Evolutionary conservation across 495 filamentous ascomycete genomes (phyloP), one percentile per base, ranked within the genome.

Genomic region (Neurospora sp.): DNA sequence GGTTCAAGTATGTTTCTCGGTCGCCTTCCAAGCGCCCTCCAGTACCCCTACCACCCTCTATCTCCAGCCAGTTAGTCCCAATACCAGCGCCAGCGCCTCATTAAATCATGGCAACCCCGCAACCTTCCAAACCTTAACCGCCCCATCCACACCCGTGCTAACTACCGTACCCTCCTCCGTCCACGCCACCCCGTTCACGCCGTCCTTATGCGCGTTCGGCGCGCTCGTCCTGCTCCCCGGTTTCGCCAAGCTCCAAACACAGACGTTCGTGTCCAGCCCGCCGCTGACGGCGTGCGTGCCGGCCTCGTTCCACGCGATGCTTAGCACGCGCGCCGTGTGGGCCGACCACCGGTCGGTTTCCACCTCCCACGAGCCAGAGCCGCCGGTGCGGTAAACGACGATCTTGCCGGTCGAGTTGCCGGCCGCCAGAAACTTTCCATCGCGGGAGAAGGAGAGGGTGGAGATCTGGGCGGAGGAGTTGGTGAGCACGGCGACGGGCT

Each of bases 181-280:
- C 96, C 96, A 99, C 10, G 84, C 88, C 6, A 98, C 94, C 5
- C 92, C 94, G 76, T 91, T 92, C 9, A 99, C 93, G 3, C 96
- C 96, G 73, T 98, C 96, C 83, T 97, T 97, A 81, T 99, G 96
- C 69, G 94, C 93, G 79, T 96, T 93, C 38, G 86, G 80, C 44
- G 89, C 89, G 81, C 93, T 94, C 71, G 95, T 84, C 78, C 94
- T 88, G 78, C 90, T 90, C 37, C 92, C 93, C 0, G 94, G 95
- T 74, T 92, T 91, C 66, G 88, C 85, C 75, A 98, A 83, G 80
- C 93, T 97, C 94, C 96, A 99, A 39, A 97, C 90, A 77, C 92
- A 92, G 54, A 99, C 88, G 76, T 97, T 92, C 5, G 94, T 97
- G 78, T 99, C 96, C 44, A 98, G 82, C 4, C 88, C 89, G 6